Conservation (phyloP, 2,329 filamentous ascomycete genomes). For the Talaromyces funiculosus region DNA sequence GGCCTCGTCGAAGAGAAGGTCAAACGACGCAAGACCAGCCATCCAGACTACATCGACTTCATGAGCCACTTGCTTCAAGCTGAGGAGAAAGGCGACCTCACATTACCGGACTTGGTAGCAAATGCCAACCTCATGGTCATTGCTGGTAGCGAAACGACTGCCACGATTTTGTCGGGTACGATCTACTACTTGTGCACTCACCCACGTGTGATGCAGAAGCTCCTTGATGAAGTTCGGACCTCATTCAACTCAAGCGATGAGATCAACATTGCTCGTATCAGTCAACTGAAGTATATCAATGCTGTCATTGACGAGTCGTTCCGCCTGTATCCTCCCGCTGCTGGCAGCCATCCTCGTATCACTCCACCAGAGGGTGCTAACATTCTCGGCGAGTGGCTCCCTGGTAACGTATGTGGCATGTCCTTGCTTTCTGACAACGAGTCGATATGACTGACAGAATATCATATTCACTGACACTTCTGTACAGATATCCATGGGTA, state of each 20-base stretch:
- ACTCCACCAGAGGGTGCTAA: constrained; percentile 17
- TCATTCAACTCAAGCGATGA: constrained; percentile 33
- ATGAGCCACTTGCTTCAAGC: constrained; percentile 10
- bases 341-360: constrained; percentile 21
- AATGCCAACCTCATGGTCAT: constrained; percentile 21
- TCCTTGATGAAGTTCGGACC: constrained; percentile 37
- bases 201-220: constrained; percentile 25
- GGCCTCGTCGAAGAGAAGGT: constrained; percentile 10
- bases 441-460: neutral
- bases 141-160: constrained; percentile 45
- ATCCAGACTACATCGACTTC: constrained; percentile 8
- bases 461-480: neutral
- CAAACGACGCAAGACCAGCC: constrained; percentile 6
- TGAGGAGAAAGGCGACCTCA: constrained; percentile 3
- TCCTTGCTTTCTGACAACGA: neutral
- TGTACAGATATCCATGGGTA: neutral
- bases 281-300: constrained; percentile 34
- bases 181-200: constrained; percentile 39
- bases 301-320: constrained; percentile 42
- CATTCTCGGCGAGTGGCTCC: constrained; percentile 21
- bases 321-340: constrained; percentile 36
- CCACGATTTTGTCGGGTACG: constrained; percentile 38
- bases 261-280: constrained; percentile 32
- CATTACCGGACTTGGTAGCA: constrained; percentile 4
- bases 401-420: constrained; percentile 16